phyloP scores from a whole-genome alignment of 129 eudicot genomes.

The Silybum marianum region DNA sequence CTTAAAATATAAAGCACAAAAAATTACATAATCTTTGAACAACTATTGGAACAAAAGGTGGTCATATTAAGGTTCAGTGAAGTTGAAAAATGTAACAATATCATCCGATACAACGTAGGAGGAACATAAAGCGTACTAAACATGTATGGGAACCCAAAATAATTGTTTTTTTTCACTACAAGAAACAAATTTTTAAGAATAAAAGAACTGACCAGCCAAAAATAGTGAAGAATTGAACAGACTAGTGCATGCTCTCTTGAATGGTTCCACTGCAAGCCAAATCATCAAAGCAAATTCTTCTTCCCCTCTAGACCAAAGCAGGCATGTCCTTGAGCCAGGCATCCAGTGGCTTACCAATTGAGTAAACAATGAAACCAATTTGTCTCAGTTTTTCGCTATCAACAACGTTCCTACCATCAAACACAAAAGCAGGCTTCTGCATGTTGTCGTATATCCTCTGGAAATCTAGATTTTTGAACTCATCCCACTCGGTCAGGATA shows the following conservation, averaged over 20 bases:
- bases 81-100: slow-evolving; percentile 27
- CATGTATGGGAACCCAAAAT: slow-evolving; percentile 29
- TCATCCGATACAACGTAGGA: slow-evolving; percentile 32
- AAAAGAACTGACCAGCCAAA: slow-evolving; percentile 41
- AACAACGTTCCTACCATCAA: slow-evolving; percentile 82
- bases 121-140: slow-evolving; percentile 36
- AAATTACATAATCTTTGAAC: slow-evolving; percentile 15
- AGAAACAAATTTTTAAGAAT: slow-evolving; percentile 33
- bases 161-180: slow-evolving; percentile 27
- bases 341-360: slow-evolving; percentile 90
- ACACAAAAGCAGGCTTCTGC: slow-evolving; percentile 90
- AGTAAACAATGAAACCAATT: slow-evolving; percentile 85
- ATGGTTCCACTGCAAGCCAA: slow-evolving; percentile 19
- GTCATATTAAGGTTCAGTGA: slow-evolving; percentile 22
- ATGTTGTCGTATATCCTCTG: slow-evolving; percentile 76
- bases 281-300: slow-evolving; percentile 12
- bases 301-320: slow-evolving; percentile 54
- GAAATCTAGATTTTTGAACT: slow-evolving; percentile 76
- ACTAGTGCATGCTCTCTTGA: slow-evolving; percentile 19
- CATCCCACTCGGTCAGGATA: slow-evolving; percentile 88
- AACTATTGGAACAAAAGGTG: slow-evolving; percentile 17
- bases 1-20: background rate
- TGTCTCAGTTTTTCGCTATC: slow-evolving; percentile 65
- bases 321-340: slow-evolving; percentile 95
- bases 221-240: slow-evolving; percentile 47